phyloP scores from a whole-genome alignment of 345 rosid genomes.

The Trapa incisa region DNA sequence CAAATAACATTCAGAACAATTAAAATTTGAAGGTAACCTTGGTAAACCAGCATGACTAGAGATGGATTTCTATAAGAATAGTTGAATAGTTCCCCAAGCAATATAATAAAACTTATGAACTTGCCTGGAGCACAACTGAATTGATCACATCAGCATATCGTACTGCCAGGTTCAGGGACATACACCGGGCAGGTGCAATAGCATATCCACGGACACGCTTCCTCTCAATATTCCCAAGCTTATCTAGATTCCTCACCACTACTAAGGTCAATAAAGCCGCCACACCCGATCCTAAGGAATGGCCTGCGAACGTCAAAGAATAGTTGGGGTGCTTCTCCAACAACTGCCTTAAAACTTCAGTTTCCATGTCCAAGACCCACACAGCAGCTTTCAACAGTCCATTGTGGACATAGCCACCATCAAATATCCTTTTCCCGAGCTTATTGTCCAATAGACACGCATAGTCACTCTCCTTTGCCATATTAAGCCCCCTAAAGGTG shows the following conservation, averaged over 20 bases:
- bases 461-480: constrained; percentile 88
- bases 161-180: constrained; percentile 88
- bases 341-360: constrained; percentile 51
- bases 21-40: neutral
- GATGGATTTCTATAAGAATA: neutral
- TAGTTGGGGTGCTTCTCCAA: constrained; percentile 59
- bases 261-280: constrained; percentile 75
- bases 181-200: constrained; percentile 95
- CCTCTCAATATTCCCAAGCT: constrained; percentile 60
- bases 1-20: constrained; percentile 3
- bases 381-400: constrained; percentile 86
- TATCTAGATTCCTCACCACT: constrained; percentile 44
- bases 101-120: constrained; percentile 7
- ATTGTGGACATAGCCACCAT: constrained; percentile 91
- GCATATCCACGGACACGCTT: constrained; percentile 84
- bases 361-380: constrained; percentile 69
- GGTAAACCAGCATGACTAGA: neutral
- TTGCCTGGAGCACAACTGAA: constrained; percentile 91
- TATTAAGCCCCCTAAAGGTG: constrained; percentile 70
- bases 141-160: constrained; percentile 92
- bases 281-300: constrained; percentile 92
- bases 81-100: neutral
- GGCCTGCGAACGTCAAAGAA: constrained; percentile 79
- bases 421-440: constrained; percentile 65
- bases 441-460: constrained; percentile 73